A percentile compares a stretch with the other conserved stretches of the same genome.
Conservation (phyloP, 345 rosid genomes). For the Gossypium australe region DNA sequence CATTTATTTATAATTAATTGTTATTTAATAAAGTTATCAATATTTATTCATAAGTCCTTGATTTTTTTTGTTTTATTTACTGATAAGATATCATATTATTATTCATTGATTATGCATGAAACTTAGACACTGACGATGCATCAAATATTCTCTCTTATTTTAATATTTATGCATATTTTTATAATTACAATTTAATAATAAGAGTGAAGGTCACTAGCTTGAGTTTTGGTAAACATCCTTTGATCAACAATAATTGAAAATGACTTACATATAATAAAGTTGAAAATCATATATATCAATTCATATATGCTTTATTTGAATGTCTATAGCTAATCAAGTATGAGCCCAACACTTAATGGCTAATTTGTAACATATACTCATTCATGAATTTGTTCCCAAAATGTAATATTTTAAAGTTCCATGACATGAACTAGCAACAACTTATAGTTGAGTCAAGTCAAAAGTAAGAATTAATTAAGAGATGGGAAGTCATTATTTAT, state of each 20-base stretch:
- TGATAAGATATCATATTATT: too few species aligned
- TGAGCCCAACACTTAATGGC: neutral
- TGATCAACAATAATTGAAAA: neutral
- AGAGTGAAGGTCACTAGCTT: neutral
- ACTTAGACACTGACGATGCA: too few species aligned
- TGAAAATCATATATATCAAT: neutral
- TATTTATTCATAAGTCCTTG: too few species aligned
- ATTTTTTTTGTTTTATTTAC: too few species aligned
- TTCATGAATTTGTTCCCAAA: neutral
- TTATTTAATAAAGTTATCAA: too few species aligned
- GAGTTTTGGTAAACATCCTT: neutral
- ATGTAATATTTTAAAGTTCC: neutral
- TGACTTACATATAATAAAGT: neutral
- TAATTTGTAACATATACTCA: neutral
- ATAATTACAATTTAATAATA: neutral
- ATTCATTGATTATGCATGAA: rapidly evolving
- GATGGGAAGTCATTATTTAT: neutral
- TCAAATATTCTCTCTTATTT: too few species aligned
- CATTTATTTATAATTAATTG: too few species aligned
- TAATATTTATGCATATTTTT: too few species aligned
- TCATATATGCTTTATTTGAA: neutral
- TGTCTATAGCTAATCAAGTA: neutral
- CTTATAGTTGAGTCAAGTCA: neutral
- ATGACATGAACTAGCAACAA: neutral
- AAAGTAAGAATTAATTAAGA: neutral